Evolutionary conservation across 768 basidiomycete species (phyloP), one percentile per base, ranked within the genome.

Genomic region (Gyrodon lividus): DNA sequence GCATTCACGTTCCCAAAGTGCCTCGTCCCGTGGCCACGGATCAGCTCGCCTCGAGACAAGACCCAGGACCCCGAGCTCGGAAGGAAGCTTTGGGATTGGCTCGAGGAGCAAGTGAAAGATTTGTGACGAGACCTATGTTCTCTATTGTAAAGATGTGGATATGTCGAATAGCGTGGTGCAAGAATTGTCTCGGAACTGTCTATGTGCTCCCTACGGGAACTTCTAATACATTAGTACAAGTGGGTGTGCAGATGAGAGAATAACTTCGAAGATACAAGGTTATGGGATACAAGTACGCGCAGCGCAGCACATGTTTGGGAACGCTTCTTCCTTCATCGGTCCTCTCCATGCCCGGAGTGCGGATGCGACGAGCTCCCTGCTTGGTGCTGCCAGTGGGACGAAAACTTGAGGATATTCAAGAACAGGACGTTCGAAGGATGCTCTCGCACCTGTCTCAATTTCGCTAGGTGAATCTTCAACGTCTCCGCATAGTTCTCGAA

Each of bases 401-500:
- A 24, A 37, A 31, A 37, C 30, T 5, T 19, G 28, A 17, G 24
- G 42, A 30, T 14, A 10, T 16, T 31, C n/a, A n/a, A n/a, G 16
- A 16, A 42, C 13, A 13, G 30, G 4, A 44, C 10, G 2, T 20
- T 7, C 30, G n/a, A 30, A 24, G 5, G 48, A 50, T 5, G 56
- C 48, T 10, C 50, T 55, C 72, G 52, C 48, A 89, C 90, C 81
- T 90, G 85, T 58, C 93, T 75, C 60, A 94, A 77, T 72, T 96
- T 96, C 5, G 93, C 85, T 40, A 98, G 72, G 71, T 97, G 92
- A 46, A 98, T 91, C 72, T 90, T 92, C 50, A 97, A 74, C 31
- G 89, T 89, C 73, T 94, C 91, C 43, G 87, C 88, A 62, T 98
- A 97, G 62, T 96, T 89, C 59, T 97, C 95, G 61, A 97, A 97